These are phyloP conservation scores for Gyromitra esculenta DNA, from an alignment of 2,329 filamentous ascomycete species.

Conservation along the genomic window DNA sequence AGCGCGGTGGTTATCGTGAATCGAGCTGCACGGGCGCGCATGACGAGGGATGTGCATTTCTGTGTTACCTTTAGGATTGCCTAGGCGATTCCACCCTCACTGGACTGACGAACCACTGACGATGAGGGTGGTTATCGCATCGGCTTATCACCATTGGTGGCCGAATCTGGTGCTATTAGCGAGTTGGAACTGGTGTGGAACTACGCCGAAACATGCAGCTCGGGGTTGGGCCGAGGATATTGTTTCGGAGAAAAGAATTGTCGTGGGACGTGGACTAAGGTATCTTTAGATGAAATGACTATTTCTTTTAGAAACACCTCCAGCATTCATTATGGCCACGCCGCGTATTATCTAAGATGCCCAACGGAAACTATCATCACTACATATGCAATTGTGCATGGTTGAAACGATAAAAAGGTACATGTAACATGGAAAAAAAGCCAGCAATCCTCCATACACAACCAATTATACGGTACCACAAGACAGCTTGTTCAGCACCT, in stretches of 20 bases:
- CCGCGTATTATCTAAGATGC: conserved; percentile 3
- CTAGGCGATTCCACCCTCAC: conserved; percentile 2
- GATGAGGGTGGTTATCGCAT: conserved; percentile 21
- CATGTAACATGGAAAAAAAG: not conserved
- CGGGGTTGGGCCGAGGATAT: not conserved
- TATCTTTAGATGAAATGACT: not conserved
- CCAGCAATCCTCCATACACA: conserved; percentile 23
- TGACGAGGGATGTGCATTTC: conserved; percentile 23
- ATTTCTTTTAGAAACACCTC: not conserved
- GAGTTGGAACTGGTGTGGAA: conserved; percentile 4
- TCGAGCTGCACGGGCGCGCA: conserved; percentile 26
- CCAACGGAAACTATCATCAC: not conserved
- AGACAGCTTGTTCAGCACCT: conserved; percentile 50
- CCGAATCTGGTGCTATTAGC: conserved; percentile 31
- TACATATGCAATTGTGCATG: not conserved
- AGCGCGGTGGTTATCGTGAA: conserved; percentile 20
- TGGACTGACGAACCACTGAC: conserved; percentile 6
- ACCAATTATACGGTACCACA: conserved; percentile 47
- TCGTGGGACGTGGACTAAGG: not conserved
- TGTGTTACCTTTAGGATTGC: not conserved
- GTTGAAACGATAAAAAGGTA: not conserved
- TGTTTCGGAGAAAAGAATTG: conserved; percentile 14
- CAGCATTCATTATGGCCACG: not conserved
- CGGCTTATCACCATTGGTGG: conserved; percentile 42
- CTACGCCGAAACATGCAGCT: conserved; percentile 16